A percentile compares a stretch with the other conserved stretches of the same genome.
These are phyloP conservation scores for Herpetomonas tarakana DNA, from an alignment of 208 protist species.

Conservation along the genomic window DNA sequence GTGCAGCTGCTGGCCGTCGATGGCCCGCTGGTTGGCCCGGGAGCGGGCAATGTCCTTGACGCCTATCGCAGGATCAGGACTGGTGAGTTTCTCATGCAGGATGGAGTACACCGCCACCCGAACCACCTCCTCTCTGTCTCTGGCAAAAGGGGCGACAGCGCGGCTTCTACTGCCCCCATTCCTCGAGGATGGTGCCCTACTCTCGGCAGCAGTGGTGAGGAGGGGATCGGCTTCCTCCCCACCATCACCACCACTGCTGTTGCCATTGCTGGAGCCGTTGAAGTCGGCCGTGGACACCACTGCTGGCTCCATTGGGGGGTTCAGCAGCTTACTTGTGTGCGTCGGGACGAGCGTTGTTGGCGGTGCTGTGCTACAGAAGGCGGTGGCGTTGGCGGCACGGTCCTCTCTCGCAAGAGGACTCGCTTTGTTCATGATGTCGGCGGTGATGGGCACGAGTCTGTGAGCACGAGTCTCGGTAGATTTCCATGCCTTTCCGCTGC, in stretches of 20 bases:
- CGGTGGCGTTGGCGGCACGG: too few species aligned
- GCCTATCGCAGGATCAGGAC: neutral
- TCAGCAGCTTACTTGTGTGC: neutral
- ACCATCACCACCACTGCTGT: neutral
- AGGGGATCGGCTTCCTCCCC: neutral
- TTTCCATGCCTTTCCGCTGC: neutral
- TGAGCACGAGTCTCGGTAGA: neutral
- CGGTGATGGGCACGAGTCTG: neutral
- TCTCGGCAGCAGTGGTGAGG: too few species aligned
- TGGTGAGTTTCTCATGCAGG: conserved; percentile 9
- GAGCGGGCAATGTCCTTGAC: conserved; percentile 12
- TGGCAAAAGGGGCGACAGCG: too few species aligned
- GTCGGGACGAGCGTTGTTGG: neutral
- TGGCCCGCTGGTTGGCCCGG: conserved; percentile 14
- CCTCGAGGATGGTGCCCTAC: too few species aligned
- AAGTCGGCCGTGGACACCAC: too few species aligned
- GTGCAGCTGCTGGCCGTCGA: conserved; percentile 18
- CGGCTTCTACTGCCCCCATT: too few species aligned
- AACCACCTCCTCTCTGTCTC: conserved; percentile 4
- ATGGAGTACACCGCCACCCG: conserved; percentile 41
- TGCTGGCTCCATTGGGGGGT: neutral
- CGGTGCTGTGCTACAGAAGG: too few species aligned
- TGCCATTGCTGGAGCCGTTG: neutral
- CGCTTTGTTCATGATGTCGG: neutral
- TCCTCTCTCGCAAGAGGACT: too few species aligned